A percentile compares a stretch with the other conserved stretches of the same genome.
phyloP scores from a whole-genome alignment of 495 filamentous ascomycete species.

The Pseudoneurospora amorphoporcata region DNA sequence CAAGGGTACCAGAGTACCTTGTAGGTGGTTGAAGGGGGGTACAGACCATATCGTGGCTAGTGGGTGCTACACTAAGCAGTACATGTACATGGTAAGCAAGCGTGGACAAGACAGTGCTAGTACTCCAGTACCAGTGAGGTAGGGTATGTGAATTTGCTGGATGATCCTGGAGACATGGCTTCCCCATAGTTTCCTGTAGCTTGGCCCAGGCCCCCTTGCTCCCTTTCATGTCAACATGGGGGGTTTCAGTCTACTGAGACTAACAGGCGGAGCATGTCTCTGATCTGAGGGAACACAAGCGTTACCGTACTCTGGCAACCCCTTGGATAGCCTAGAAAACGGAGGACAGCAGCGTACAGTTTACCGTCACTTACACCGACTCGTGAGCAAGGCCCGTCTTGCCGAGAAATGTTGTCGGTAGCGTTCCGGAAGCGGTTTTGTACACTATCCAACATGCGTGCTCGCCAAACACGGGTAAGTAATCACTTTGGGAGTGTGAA shows the following conservation, averaged over 20 bases:
- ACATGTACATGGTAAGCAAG: neutral
- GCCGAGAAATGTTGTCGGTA: neutral
- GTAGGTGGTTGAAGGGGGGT: neutral
- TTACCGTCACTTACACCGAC: neutral
- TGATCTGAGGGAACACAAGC: neutral
- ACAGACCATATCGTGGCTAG: neutral
- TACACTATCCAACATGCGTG: neutral
- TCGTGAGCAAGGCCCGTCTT: neutral
- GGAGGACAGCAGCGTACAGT: neutral
- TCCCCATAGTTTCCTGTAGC: neutral
- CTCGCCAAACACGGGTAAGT: neutral
- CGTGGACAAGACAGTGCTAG: neutral
- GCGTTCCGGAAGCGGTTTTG: neutral
- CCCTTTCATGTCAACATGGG: neutral
- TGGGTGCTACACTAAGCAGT: neutral
- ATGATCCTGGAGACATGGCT: neutral
- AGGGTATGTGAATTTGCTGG: neutral
- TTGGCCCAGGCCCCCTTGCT: neutral
- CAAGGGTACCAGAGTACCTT: neutral
- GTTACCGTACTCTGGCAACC: neutral
- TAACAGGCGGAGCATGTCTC: neutral
- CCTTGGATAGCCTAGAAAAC: neutral
- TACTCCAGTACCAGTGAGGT: neutral
- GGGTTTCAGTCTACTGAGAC: neutral
- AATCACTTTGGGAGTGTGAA: neutral